Evolutionary conservation across 1,284 basidiomycete species (phyloP), one percentile per base, ranked within the genome.

Genomic region (Amylostereum areolatum): DNA sequence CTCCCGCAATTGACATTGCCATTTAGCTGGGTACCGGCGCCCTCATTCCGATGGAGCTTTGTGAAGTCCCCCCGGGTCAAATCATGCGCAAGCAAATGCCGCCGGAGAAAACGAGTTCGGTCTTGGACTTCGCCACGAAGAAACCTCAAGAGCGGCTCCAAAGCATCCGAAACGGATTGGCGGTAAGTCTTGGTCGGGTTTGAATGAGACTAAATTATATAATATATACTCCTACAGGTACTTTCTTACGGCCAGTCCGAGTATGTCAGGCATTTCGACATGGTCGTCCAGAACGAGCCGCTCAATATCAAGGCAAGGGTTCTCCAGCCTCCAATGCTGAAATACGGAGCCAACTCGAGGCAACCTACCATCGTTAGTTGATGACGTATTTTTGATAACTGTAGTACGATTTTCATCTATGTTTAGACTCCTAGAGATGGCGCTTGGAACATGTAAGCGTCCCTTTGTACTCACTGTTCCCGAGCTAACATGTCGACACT

Each of bases 31-130:
- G 81, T 12, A 71, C 72, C 35, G 83, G 83, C 2, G 84, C 85
- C 1, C 63, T 83, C 42, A 72, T 88, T 12, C 85, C 87, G 0
- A 59, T 88, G 2, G 87, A 90, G 59, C 62, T 84, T 1, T 89
- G 86, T 58, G 64, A 57, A 0, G 80, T 90, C 3, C 73, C 74
- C 0, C 66, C 75, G 0, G 87, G 87, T 0, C 88, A 90, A 56
- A 81, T 88, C 43, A 82, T 88, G 77, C 72, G 81, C 37, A 85
- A 84, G 57, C 83, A 83, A 53, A 73, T 89, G 1, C 85, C 86
- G 0, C 69, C 80, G 0, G 80, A 86, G 51, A 79, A 80, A 58
- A 83, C 80, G 0, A 79, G 74, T 50, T 74, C 78, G 6, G 80
- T 89, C 6, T 70, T 88, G 2, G 74, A 78, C 0, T 89, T 89